Evolutionary conservation across 1,284 basidiomycete genomes (phyloP), one percentile per base, ranked within the genome.

Genomic region (Neotropicomus parvogracilis): DNA sequence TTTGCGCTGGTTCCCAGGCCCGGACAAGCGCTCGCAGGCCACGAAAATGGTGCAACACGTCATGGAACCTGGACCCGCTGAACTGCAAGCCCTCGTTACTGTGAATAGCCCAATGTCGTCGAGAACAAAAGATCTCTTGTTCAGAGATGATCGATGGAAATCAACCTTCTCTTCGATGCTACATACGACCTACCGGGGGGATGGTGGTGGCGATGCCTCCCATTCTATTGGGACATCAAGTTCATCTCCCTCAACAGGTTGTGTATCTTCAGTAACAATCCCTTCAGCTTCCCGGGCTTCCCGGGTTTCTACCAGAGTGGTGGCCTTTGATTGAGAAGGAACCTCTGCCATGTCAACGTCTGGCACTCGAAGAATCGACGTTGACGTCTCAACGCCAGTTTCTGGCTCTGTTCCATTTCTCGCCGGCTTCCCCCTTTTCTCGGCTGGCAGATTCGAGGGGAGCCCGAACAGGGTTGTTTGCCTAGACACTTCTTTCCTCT

Each of bases 401-500:
- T 45, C 54, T 26, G 37, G 37, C 8, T 34, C 40, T 17, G 44
- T 45, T 14, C 32, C 39, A 29, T 47, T 66, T 44, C 53, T 64
- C 29, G 19, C 21, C 7, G 28, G 16, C 38, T 42, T 61, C 14
- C 44, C 46, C 28, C 55, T 61, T 44, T 54, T 70, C 34, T 62
- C 67, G 11, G 34, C 41, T 6, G 32, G 41, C 32, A 46, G 45
- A 34, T 64, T 69, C 4, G 60, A 27, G 35, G 65, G 62, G 8
- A 70, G 53, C n/a, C 62, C 65, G 11, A 66, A 66, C 35, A 66
- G 65, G 9, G 64, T 66, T 13, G 56, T 69, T 39, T 66, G 68
- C 32, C 57, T 64, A 8, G 61, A 50, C 10, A 63, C 0, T 3
- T 70, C 67, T 40, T 67, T 66, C 43, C 46, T 67, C 24, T 66